These are phyloP conservation scores for Aegilops sharonensis DNA, from an alignment of 176 grass and related monocot species.

Conservation along the genomic window DNA sequence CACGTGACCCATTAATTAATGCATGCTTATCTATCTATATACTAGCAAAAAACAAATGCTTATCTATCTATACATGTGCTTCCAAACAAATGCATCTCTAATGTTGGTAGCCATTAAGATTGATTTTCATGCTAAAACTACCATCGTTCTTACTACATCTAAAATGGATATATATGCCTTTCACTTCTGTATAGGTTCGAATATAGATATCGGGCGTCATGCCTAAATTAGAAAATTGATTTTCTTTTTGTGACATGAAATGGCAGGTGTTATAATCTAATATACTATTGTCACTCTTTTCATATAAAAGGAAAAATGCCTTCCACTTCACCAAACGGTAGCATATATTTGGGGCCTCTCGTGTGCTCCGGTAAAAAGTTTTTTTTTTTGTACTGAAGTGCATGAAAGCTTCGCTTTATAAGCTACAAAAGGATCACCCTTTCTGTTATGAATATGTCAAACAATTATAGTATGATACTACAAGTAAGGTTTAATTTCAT, in stretches of 20 bases:
- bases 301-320: neutral
- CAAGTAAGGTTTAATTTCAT: neutral
- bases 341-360: neutral
- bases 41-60: too few species aligned
- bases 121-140: too few species aligned
- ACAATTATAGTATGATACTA: neutral
- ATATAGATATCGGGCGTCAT: neutral
- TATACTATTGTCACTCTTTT: neutral
- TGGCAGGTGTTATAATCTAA: neutral
- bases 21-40: too few species aligned
- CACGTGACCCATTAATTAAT: too few species aligned
- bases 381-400: neutral
- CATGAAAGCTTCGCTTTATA: neutral
- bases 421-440: neutral
- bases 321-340: neutral
- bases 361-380: neutral
- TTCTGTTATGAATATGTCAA: neutral
- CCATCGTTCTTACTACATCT: too few species aligned
- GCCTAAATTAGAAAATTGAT: too few species aligned
- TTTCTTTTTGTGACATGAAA: too few species aligned
- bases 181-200: too few species aligned
- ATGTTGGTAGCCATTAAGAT: neutral
- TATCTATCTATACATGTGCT: too few species aligned
- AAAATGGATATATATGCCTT: too few species aligned
- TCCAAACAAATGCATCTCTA: neutral